Evolutionary conservation across 768 basidiomycete genomes (phyloP).

Genomic region (Suillus spraguei): DNA sequence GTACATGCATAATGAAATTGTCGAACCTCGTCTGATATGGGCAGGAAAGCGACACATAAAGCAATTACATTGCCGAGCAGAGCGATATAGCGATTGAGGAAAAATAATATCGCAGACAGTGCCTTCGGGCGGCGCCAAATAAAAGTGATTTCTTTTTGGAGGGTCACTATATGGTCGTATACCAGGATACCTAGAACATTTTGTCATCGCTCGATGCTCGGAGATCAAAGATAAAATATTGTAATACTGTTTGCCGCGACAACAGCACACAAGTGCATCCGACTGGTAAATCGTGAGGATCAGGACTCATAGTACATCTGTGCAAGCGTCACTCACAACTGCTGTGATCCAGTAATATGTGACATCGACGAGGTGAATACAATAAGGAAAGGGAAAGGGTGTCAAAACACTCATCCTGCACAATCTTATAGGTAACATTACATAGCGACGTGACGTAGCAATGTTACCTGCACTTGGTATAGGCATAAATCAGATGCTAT

Average conservation of each 20-base stretch:
- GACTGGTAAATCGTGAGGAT: neutral
- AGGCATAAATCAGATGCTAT: neutral
- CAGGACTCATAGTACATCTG: neutral
- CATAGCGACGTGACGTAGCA: conserved; percentile 1
- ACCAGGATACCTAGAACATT: conserved; percentile 26
- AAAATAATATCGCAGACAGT: conserved; percentile 45
- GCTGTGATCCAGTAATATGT: neutral
- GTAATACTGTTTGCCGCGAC: conserved; percentile 12
- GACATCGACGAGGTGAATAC: neutral
- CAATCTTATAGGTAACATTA: neutral
- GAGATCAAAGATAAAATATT: neutral
- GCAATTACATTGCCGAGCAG: conserved; percentile 42
- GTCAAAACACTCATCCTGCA: neutral
- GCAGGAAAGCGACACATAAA: conserved; percentile 30
- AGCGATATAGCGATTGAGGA: conserved; percentile 51
- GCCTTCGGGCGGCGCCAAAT: conserved; percentile 48
- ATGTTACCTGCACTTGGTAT: neutral
- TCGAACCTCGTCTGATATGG: neutral
- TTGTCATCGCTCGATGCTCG: neutral
- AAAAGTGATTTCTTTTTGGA: conserved; percentile 40
- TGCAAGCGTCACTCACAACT: neutral
- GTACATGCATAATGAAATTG: neutral
- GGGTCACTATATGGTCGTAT: conserved; percentile 34
- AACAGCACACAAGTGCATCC: conserved; percentile 8
- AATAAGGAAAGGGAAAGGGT: neutral